Evolutionary conservation across 2,329 filamentous ascomycete genomes (phyloP).

Genomic region (Verruconis gallopava): DNA sequence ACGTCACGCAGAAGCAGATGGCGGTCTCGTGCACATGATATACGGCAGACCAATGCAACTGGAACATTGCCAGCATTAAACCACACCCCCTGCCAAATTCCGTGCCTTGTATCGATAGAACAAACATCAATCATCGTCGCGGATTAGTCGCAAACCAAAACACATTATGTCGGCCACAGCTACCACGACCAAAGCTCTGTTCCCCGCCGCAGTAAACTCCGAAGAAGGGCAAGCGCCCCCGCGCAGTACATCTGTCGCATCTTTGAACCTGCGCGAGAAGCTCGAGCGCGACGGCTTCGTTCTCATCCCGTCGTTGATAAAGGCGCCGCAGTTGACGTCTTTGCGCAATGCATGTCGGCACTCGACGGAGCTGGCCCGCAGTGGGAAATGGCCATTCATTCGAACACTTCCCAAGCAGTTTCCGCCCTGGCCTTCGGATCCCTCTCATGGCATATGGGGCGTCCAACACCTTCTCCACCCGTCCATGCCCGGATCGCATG

Average conservation of each 20-base stretch:
- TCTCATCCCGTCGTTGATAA: slow-evolving; percentile 52
- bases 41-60: too few species aligned
- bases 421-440: slow-evolving; percentile 57
- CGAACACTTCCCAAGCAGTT: slow-evolving; percentile 84
- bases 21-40: neutral
- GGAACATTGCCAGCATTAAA: too few species aligned
- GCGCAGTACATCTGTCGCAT: slow-evolving; percentile 1
- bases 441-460: slow-evolving; percentile 65
- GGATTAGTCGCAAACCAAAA: too few species aligned
- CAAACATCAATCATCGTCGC: too few species aligned
- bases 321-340: slow-evolving; percentile 38
- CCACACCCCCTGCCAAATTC: too few species aligned
- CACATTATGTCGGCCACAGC: too few species aligned
- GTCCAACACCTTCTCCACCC: slow-evolving; percentile 78
- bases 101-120: too few species aligned
- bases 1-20: neutral
- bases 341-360: slow-evolving; percentile 48
- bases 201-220: too few species aligned
- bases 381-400: slow-evolving; percentile 68
- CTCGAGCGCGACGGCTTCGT: slow-evolving; percentile 67
- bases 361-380: slow-evolving; percentile 48
- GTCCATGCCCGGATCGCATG: slow-evolving; percentile 44
- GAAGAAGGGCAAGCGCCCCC: too few species aligned
- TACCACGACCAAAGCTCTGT: too few species aligned
- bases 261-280: slow-evolving; percentile 30